Evolutionary conservation across 306 rosid species (phyloP).

Genomic region (Glycine soja): DNA sequence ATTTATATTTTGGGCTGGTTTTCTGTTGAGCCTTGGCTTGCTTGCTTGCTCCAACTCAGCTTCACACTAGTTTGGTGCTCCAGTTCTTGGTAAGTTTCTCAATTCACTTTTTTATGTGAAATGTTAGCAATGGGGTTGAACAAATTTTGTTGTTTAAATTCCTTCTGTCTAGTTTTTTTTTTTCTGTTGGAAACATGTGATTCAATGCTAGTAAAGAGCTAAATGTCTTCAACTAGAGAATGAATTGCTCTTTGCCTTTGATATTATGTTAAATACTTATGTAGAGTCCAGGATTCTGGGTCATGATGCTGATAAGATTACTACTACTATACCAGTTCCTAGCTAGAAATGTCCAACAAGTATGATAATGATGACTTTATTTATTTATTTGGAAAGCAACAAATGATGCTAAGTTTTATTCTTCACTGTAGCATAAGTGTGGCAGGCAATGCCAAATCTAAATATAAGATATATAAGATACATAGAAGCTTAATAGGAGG

Average conservation of each 20-base stretch:
- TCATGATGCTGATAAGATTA: not conserved
- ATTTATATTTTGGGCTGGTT: not conserved
- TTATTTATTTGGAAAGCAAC: not conserved
- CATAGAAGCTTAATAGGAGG: too few relatives aligned
- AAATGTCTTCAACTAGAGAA: not conserved
- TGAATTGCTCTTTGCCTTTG: not conserved
- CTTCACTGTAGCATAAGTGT: not conserved
- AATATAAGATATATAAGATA: not conserved
- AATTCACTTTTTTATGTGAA: not conserved
- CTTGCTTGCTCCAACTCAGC: not conserved
- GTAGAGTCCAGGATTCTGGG: not conserved
- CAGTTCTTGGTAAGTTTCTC: slow-evolving; percentile 51
- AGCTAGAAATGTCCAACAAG: slow-evolving; percentile 4
- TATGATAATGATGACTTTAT: slow-evolving; percentile 23
- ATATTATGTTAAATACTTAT: not conserved
- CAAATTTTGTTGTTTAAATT: slow-evolving; percentile 27
- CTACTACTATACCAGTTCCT: too few relatives aligned
- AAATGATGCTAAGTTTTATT: not conserved
- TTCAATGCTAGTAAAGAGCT: not conserved
- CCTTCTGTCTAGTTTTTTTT: not conserved
- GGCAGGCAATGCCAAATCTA: not conserved
- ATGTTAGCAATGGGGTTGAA: not conserved
- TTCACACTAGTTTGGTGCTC: not conserved
- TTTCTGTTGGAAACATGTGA: not conserved
- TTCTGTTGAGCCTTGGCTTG: slow-evolving; percentile 19